Percentiles rank a stretch among this genome's conserved stretches.
These are phyloP conservation scores for Pinguiococcus pyrenoidosus DNA, from an alignment of 108 stramenopile species.

Conservation along the genomic window DNA sequence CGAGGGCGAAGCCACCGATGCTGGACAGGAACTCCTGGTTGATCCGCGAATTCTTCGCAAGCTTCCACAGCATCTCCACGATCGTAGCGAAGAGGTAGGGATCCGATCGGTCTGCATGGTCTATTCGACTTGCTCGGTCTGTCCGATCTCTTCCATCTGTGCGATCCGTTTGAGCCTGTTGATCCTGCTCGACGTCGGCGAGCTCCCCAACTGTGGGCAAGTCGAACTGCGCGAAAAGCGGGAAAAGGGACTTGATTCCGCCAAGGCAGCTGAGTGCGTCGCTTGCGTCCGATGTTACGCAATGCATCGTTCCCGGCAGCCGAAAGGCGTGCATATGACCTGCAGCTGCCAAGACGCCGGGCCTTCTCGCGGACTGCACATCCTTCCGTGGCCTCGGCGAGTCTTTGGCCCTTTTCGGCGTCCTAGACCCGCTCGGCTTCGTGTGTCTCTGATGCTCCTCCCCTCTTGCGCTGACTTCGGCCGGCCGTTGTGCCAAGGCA, in stretches of 20 bases:
- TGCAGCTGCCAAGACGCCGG: constrained; percentile 7
- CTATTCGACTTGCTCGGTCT: too few relatives aligned
- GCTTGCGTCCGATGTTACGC: constrained; percentile 16
- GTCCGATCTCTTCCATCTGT: too few relatives aligned
- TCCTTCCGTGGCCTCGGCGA: not conserved
- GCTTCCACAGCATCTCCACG: too few relatives aligned
- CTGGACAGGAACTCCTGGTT: too few relatives aligned
- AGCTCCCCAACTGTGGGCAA: too few relatives aligned
- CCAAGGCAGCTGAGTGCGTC: constrained; percentile 22
- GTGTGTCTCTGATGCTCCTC: not conserved
- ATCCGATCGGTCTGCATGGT: too few relatives aligned
- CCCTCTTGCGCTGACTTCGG: not conserved
- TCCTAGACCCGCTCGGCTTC: not conserved
- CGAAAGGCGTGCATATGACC: constrained; percentile 22
- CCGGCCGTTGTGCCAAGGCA: not conserved
- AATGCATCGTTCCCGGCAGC: constrained; percentile 22
- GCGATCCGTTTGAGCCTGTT: too few relatives aligned
- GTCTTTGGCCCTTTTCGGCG: not conserved
- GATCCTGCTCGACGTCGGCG: too few relatives aligned
- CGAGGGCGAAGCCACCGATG: too few relatives aligned
- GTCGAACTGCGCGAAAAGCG: constrained; percentile 30
- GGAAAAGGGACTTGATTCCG: constrained; percentile 21
- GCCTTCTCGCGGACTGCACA: too few relatives aligned
- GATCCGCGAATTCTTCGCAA: too few relatives aligned
- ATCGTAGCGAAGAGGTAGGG: too few relatives aligned